Base-by-base conservation (phyloP, 176 grass and related monocot genomes). In the Poa pratensis region DNA sequence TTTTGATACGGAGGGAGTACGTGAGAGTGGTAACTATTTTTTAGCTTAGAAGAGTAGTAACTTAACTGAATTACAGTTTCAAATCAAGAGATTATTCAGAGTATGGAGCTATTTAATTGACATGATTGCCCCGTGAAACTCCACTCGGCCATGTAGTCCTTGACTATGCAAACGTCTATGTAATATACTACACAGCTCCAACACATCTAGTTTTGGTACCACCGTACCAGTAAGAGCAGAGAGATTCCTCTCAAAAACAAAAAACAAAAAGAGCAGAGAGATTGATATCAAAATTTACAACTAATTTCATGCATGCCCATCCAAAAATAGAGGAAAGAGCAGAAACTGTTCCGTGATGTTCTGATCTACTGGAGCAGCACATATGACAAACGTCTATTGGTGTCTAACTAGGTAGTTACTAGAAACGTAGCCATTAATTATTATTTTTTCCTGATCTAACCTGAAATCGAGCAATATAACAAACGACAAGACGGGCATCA, bases 361-460 rank as follows among this genome's bases (percentile, higher is more conserved):
- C 46, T 81, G 26, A 52, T 80, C 46, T 80, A 80, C 27, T 35
- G 49, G 39, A 37, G 15, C 32, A 43, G 19, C 7, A 43, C 32
- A 24, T 19, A 8, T 12, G 64, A 70, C 39, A 24, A 79, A 32
- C 22, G 19, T 51, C 49, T 51, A 4, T 14, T 12, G 12, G 46
- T 4, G 11, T 64, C 52, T n/a, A 34, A 22, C 71, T 52, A 30
- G 5, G 42, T 4, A 19, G 37, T 20, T 73, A 61, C 40, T 57
- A 26, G n/a, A 58, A 53, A 76, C 5, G 19, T 26, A 43, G 49
- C 49, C 60, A 54, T 46, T 35, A 24, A 75, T 16, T 26, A 75
- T 16, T 26, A 7, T 34, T 37, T 37, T 19, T 1, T 45, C 23
- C 64, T 67, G 79, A 79, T 90, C 80, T 78, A 79, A 16, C 54